Conservation (phyloP, 495 filamentous ascomycete species). For the Aspergillus saccharolyticus region DNA sequence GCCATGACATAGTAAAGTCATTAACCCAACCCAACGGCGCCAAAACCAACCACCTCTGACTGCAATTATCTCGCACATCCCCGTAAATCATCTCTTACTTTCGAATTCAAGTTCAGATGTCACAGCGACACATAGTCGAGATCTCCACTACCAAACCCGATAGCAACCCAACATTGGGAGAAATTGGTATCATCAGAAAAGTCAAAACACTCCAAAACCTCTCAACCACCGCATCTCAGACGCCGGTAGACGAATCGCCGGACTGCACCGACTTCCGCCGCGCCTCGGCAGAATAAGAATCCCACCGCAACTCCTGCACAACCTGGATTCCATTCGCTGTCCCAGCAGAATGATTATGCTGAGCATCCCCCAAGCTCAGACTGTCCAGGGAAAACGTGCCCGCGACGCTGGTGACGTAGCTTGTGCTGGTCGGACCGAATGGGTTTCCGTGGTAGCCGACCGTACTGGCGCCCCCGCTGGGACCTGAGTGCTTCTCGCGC, state of each 20-base stretch:
- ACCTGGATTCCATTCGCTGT: constrained; percentile 27
- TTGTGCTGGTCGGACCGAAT: constrained; percentile 10
- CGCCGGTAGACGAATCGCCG: no score
- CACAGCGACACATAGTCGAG: no score
- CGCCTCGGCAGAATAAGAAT: constrained; percentile 9
- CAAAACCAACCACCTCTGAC: no score
- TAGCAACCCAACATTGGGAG: no score
- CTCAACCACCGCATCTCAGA: neutral
- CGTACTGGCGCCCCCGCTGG: neutral
- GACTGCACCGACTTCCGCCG: neutral
- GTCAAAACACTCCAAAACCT: neutral
- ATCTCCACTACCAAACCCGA: no score
- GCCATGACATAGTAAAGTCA: no score
- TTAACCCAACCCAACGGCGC: no score
- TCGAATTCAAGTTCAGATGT: no score
- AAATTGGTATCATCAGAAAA: no score
- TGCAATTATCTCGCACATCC: no score
- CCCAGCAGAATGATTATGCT: constrained; percentile 1
- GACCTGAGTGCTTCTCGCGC: constrained; percentile 13
- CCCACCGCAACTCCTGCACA: constrained; percentile 26
- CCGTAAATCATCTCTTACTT: no score
- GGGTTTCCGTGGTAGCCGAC: constrained; percentile 5
- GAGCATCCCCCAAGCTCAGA: neutral
- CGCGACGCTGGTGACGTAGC: constrained; percentile 29
- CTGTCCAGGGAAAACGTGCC: constrained; percentile 10